These are phyloP conservation scores for Tilletiopsis washingtonensis DNA, from an alignment of 1,284 basidiomycete species.

Conservation along the genomic window DNA sequence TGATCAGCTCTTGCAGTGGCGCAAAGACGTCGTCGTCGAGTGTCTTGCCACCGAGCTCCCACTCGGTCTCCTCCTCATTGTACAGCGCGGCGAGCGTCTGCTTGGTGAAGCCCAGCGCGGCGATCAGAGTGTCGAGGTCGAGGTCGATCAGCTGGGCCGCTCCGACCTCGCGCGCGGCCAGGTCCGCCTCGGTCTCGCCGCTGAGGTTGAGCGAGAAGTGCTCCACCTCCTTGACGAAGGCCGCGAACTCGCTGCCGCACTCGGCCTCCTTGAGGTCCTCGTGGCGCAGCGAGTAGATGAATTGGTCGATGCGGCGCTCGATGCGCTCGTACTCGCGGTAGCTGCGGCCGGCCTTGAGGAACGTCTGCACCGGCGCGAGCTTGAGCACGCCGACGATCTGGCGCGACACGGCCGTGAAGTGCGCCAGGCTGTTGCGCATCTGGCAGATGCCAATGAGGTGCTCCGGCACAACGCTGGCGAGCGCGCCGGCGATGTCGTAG, in stretches of 20 bases:
- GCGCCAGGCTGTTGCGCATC: slow-evolving; percentile 40
- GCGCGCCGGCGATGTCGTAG: slow-evolving; percentile 26
- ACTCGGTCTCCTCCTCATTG: slow-evolving; percentile 21
- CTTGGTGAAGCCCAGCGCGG: slow-evolving; percentile 33
- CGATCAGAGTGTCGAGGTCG: slow-evolving; percentile 44
- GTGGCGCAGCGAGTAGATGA: slow-evolving; percentile 69
- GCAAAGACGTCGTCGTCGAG: slow-evolving; percentile 29
- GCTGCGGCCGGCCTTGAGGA: slow-evolving; percentile 60
- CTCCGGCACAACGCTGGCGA: slow-evolving; percentile 29
- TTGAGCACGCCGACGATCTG: slow-evolving; percentile 40
- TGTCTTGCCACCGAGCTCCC: slow-evolving; percentile 21
- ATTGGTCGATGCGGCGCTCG: slow-evolving; percentile 84
- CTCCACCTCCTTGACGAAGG: slow-evolving; percentile 48
- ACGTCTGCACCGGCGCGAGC: slow-evolving; percentile 29
- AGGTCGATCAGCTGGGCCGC: slow-evolving; percentile 36
- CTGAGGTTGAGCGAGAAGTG: slow-evolving; percentile 45
- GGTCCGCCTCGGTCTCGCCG: slow-evolving; percentile 53
- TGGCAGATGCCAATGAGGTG: slow-evolving; percentile 33
- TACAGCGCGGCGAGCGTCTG: slow-evolving; percentile 29
- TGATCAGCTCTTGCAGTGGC: slow-evolving; percentile 30
- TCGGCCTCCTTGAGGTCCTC: slow-evolving; percentile 89
- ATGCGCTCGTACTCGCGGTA: slow-evolving; percentile 69
- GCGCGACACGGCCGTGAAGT: slow-evolving; percentile 34
- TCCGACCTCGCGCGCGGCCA: slow-evolving; percentile 41
- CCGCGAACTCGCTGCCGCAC: slow-evolving; percentile 75